A percentile compares a stretch with the other conserved stretches of the same genome.
phyloP scores from a whole-genome alignment of 2,329 filamentous ascomycete species.

The Monosporascus sp. region DNA sequence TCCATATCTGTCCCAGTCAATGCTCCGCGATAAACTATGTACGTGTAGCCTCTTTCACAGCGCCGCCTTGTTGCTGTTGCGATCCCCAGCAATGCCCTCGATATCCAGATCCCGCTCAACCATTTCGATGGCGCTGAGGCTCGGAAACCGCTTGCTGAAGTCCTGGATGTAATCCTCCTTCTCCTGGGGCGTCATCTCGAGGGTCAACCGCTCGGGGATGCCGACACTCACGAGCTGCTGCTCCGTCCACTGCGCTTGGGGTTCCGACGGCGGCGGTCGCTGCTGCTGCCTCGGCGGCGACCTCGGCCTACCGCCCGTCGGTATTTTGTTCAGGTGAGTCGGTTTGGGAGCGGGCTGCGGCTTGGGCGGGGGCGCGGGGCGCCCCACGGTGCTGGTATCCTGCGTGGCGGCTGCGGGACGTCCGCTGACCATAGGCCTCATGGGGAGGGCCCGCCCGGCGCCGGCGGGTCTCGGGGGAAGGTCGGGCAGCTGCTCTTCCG shows the following conservation, averaged over 20 bases:
- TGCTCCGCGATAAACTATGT: background rate
- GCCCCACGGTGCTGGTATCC: constrained; percentile 14
- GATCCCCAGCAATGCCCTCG: constrained; percentile 21
- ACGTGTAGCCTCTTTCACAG: background rate
- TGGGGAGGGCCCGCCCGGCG: constrained; percentile 9
- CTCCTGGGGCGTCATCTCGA: constrained; percentile 53
- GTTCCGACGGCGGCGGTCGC: constrained; percentile 9
- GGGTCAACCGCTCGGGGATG: constrained; percentile 41
- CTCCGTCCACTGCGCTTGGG: constrained; percentile 20
- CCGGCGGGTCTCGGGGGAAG: constrained; percentile 48
- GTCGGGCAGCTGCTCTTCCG: constrained; percentile 36
- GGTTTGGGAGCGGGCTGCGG: constrained; percentile 59
- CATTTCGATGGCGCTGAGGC: constrained; percentile 79
- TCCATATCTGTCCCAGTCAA: background rate
- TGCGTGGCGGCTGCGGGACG: constrained; percentile 10
- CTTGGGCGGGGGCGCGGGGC: constrained; percentile 30
- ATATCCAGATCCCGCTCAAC: constrained; percentile 62
- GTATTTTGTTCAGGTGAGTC: constrained; percentile 52
- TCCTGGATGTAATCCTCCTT: constrained; percentile 61
- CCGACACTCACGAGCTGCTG: constrained; percentile 41
- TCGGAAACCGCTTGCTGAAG: constrained; percentile 84
- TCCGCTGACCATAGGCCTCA: background rate
- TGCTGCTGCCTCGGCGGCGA: constrained; percentile 41
- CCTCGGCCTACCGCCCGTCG: constrained; percentile 38
- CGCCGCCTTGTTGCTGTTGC: background rate